Evolutionary conservation across 306 rosid species (phyloP), one percentile per base, ranked within the genome.

Genomic region (Styphnolobium japonicum): DNA sequence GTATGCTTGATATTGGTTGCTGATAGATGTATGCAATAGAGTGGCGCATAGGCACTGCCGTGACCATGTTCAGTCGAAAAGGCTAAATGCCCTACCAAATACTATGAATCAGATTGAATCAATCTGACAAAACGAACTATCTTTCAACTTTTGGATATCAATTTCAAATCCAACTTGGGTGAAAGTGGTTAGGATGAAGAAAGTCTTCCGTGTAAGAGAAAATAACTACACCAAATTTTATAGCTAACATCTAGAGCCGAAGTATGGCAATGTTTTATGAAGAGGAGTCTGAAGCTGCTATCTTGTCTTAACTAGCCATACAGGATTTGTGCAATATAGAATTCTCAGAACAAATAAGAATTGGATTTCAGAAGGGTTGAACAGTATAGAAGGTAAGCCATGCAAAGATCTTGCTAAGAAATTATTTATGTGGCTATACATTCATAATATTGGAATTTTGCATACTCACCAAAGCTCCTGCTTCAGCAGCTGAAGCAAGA

Each of bases 401-500:
- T 33, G 40, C 53, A 23, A 37, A 81, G 33, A 42, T 45, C 23
- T 31, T 37, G 55, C 45, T 12, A 48, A 65, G 49, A 49, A 46
- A n/a, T n/a, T n/a, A 51, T 27, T 34, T 22, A 40, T 45, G 67
- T 29, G 68, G 46, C 34, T 21, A 66, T 77, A 22, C 61, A 77
- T 34, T 71, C 40, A 78, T 67, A 72, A 16, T 16, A 73, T 39
- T 61, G 34, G 27, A 42, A 71, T 85, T 77, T 49, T 45, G 62
- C 42, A 55, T 22, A 81, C 98, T 85, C 87, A 95, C 99, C 94
- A 93, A 78, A 75, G 88, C 90, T 79, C 99, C 99, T 61, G 99
- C 99, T 89, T 93, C 99, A 15, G 98, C 96, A 62, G 99, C 99
- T 4, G 98, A 95, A 80, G 87, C 97, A 78, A 95, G 99, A 93